Base-by-base conservation (phyloP, 2,329 filamentous ascomycete genomes). In the Cryphonectria nitschkei region DNA sequence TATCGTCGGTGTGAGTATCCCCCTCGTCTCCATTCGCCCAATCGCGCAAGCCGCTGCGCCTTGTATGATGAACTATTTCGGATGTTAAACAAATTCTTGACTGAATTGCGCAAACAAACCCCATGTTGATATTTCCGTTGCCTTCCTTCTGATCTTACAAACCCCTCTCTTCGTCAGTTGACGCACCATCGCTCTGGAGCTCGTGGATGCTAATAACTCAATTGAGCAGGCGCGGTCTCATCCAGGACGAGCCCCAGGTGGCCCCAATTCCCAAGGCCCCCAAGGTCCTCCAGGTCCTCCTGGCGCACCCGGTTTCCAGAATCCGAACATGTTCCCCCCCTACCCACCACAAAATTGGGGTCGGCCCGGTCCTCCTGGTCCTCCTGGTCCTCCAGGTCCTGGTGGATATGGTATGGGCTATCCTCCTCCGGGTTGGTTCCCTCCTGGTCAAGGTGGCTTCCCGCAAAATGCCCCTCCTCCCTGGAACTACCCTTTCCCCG, bases 91-190 rank as follows among this genome's bases (percentile, higher is more conserved):
- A 87, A 86, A 89, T 80, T 87, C 86, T 88, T 89, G 87, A 90
- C 91, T 92, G 92, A 92, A 92, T 92, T 92, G 94, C 94, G 94
- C 94, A 97, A 90, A 89, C 61, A 64, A 94, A 92, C 86, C 76
- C 88, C 88, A 85, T 97, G 95, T 97, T 91, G 95, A 97, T 89
- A 91, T 92, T 91, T 97, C 95, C 94, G 95, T 97, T 98, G 95
- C 94, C 95, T 98, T 98, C 95, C 95, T 98, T 97, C 94, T 98
- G 94, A 97, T 90, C 79, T 74, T 77, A 70, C 70, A 75, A 76
- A 76, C 75, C 74, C 61, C 61, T 63, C 73, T 34, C 70, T 70
- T 68, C 76, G n/a, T n/a, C 76, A 69, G 65, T 69, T 74, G 65
- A 75, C 63, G 65, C 67, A 54, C 22, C 29, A 16, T 50, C 32